Conservation (phyloP, 805 yeast genomes). For the Kluyveromyces siamensis region DNA sequence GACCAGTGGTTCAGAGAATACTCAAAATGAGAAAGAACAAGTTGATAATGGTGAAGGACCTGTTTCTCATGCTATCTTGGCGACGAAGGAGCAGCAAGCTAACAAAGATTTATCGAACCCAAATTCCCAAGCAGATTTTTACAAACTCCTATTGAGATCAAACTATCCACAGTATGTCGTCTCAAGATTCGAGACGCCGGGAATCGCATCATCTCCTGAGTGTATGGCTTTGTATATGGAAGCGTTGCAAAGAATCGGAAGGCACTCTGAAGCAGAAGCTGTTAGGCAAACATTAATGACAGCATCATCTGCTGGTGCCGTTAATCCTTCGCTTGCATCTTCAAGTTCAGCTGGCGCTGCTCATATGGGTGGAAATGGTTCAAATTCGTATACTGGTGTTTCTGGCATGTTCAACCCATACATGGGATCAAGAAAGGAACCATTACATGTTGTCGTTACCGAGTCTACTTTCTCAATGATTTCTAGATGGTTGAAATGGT, state of each 20-base stretch:
- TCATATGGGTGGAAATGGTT: constrained; percentile 1
- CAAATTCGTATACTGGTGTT: constrained; percentile 18
- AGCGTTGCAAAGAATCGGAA: constrained; percentile 73
- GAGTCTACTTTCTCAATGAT: constrained; percentile 73
- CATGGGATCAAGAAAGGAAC: constrained; percentile 64
- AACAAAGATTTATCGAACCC: constrained; percentile 66
- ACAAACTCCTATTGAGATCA: constrained; percentile 59
- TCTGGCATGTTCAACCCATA: constrained; percentile 26
- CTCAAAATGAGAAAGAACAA: not conserved
- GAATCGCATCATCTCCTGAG: constrained; percentile 76
- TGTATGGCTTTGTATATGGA: constrained; percentile 72
- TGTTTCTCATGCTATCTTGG: constrained; percentile 35
- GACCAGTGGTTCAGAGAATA: not conserved
- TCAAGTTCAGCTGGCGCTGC: constrained; percentile 6
- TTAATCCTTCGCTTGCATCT: constrained; percentile 23
- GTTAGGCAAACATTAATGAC: constrained; percentile 41
- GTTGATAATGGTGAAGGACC: constrained; percentile 3
- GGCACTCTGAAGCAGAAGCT: constrained; percentile 66
- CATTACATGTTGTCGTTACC: constrained; percentile 87
- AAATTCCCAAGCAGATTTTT: constrained; percentile 71
- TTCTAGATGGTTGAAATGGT: constrained; percentile 84
- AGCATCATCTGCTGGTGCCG: constrained; percentile 29
- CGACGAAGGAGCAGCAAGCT: constrained; percentile 75
- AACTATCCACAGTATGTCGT: constrained; percentile 95
- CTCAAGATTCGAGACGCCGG: constrained; percentile 88